phyloP scores from a whole-genome alignment of 2,329 filamentous ascomycete species.

The Penicillium olsonii region DNA sequence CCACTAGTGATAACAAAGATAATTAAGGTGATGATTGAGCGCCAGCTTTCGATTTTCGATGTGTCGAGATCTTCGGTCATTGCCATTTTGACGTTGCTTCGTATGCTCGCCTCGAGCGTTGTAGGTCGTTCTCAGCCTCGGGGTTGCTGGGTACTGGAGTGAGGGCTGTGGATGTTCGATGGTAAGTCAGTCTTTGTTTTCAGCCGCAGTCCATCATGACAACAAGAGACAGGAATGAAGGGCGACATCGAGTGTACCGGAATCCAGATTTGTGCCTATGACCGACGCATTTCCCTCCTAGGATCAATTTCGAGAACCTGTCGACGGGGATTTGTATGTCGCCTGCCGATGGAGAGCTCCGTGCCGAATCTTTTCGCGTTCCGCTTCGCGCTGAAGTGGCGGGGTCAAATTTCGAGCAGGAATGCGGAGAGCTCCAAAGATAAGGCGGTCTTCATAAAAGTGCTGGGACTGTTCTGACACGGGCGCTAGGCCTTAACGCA shows the following conservation, averaged over 20 bases:
- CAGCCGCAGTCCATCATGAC: constrained; percentile 2
- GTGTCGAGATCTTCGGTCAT: constrained; percentile 50
- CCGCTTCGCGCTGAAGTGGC: neutral
- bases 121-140: neutral
- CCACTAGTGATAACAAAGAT: constrained; percentile 70
- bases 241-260: constrained; percentile 1
- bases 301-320: neutral
- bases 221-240: constrained; percentile 12
- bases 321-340: neutral
- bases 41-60: constrained; percentile 62
- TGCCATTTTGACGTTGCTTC: neutral
- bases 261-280: neutral
- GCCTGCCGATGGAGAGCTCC: neutral
- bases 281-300: neutral
- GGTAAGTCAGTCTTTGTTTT: constrained; percentile 7
- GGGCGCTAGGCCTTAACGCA: neutral
- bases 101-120: neutral
- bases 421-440: neutral
- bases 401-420: neutral
- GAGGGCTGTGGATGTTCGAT: neutral
- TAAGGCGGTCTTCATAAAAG: neutral
- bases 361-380: neutral
- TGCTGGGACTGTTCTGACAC: neutral
- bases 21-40: constrained; percentile 69
- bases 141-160: neutral